Conservation (phyloP, 495 filamentous ascomycete genomes). For the Oleoguttula mirabilis region DNA sequence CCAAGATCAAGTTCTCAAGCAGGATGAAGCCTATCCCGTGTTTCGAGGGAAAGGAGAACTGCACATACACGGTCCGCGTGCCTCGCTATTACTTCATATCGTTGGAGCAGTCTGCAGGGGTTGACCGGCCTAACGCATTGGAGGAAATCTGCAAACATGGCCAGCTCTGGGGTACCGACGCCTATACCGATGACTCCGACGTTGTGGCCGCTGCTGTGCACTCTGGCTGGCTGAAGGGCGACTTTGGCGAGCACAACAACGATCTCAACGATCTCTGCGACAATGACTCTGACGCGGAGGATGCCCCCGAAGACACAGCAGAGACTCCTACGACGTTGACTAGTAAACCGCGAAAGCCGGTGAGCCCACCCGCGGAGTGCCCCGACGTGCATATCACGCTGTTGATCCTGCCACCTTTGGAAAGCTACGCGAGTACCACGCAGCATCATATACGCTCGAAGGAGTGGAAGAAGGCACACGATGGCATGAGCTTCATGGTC, state of each 20-base stretch:
- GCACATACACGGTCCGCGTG: constrained; percentile 77
- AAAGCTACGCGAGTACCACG: constrained; percentile 60
- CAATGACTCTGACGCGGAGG: constrained; percentile 27
- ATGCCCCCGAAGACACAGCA: constrained; percentile 3
- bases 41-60: constrained; percentile 77
- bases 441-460: constrained; percentile 71
- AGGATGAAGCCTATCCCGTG: constrained; percentile 64
- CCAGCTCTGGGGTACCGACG: constrained; percentile 79
- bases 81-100: constrained; percentile 57
- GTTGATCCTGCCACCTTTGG: constrained; percentile 65
- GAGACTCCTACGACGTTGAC: constrained; percentile 25
- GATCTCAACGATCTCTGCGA: constrained; percentile 54
- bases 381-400: constrained; percentile 73
- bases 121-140: constrained; percentile 40
- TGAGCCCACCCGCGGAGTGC: constrained; percentile 43
- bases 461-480: constrained; percentile 54
- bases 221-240: constrained; percentile 79
- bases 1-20: constrained; percentile 53
- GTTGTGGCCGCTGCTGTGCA: constrained; percentile 88
- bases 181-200: constrained; percentile 96
- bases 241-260: constrained; percentile 65
- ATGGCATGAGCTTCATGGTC: constrained; percentile 84
- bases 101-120: background rate
- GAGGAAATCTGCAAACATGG: constrained; percentile 70
- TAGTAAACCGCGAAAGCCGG: constrained; percentile 36